phyloP scores from a whole-genome alignment of 2,329 filamentous ascomycete genomes.

The Xylariales sp. region DNA sequence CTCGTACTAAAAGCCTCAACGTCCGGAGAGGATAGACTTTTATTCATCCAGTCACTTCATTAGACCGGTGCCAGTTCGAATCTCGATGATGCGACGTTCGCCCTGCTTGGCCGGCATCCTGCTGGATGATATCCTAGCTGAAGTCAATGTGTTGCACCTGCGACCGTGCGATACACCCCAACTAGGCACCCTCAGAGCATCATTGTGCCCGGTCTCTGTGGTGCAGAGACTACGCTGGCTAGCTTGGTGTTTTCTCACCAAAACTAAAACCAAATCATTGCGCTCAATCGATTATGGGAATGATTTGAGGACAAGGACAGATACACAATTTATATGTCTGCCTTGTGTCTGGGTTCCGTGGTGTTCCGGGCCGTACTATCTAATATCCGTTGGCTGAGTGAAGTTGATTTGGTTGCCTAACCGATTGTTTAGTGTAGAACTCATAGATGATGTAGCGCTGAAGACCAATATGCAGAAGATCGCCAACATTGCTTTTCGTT shows the following conservation, averaged over 20 bases:
- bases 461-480: neutral
- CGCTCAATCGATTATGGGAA: neutral
- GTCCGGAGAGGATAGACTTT: neutral
- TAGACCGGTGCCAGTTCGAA: neutral
- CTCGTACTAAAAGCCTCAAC: neutral
- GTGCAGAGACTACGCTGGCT: neutral
- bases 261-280: neutral
- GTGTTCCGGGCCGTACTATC: neutral
- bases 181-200: neutral
- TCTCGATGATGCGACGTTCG: neutral
- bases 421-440: neutral
- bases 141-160: neutral
- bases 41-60: neutral
- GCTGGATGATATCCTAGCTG: neutral
- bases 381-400: neutral
- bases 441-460: neutral
- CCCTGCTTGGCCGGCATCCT: neutral
- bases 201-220: neutral
- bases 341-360: neutral
- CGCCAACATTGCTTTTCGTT: neutral
- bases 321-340: neutral
- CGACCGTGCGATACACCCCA: neutral
- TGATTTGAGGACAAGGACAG: conserved; percentile 8
- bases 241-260: neutral
- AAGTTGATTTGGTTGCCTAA: neutral